Base-by-base conservation (phyloP, 345 rosid genomes). In the Citrus glauca region DNA sequence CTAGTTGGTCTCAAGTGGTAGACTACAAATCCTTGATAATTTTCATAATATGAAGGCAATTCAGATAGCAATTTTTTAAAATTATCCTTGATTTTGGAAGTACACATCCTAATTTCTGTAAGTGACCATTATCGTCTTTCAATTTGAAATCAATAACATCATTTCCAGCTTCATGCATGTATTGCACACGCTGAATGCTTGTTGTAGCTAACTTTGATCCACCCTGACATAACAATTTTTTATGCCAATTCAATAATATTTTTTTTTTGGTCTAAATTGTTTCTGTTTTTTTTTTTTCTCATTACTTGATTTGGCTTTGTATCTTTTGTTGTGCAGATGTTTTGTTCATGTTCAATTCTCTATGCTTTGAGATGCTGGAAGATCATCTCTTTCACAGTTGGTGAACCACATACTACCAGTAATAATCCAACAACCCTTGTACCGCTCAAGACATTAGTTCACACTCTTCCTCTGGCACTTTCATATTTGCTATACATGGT, bases 401-500 rank as follows among this genome's bases (percentile, higher is more conserved):
- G 78, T 64, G 90, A 85, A 72, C 76, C 84, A 40, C 75, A 60
- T 19, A 73, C 48, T 70, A 40, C 50, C 72, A 76, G 83, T 63
- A 77, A 85, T 64, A 75, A 71, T 28, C 81, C 80, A 3, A 53
- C 71, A 55, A 85, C 75, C 45, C 74, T 90, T 24, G 87, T 90
- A 38, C 80, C 90, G 10, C 63, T 81, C 24, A 81, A 82, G 85
- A 88, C 87, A 67, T 83, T 90, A 78, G 33, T 71, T 55, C 87
- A 73, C 59, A 81, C 90, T 37, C 85, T 88, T 59, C 93, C 93
- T 73, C 85, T 88, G 74, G 84, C 93, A 33, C 38, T 66, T 19
- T 67, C 93, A 22, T 90, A 86, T 83, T 85, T 90, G 85, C 84
- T 90, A 32, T 88, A 90, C 80, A 90, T 89, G 92, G 92, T 89